phyloP scores from a whole-genome alignment of 805 yeast species.

The Saccharomycopsis sp. region DNA sequence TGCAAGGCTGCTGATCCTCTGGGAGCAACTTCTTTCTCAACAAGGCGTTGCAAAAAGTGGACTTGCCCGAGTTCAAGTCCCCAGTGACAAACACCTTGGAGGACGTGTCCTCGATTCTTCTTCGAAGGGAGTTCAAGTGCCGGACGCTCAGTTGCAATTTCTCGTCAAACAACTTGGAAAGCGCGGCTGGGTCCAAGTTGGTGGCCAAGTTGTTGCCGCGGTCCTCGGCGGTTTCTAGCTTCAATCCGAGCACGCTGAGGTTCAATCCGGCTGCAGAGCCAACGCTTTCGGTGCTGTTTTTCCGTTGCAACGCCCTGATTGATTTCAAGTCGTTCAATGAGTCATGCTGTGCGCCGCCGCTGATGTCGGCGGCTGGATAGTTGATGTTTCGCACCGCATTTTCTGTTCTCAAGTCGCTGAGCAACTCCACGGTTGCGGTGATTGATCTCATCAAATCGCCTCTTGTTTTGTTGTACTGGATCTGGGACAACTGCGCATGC shows the following conservation, averaged over 20 bases:
- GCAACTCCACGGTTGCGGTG: constrained; percentile 40
- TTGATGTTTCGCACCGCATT: constrained; percentile 53
- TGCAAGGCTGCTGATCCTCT: constrained; percentile 96
- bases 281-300: constrained; percentile 33
- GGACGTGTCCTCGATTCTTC: constrained; percentile 80
- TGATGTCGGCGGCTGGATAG: constrained; percentile 42
- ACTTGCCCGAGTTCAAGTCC: constrained; percentile 92
- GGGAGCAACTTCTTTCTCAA: constrained; percentile 73
- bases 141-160: constrained; percentile 55
- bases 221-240: constrained; percentile 42
- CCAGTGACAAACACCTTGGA: constrained; percentile 96
- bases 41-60: constrained; percentile 89
- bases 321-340: constrained; percentile 25
- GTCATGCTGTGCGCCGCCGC: constrained; percentile 23
- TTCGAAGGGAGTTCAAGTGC: constrained; percentile 64
- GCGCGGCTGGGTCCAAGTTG: constrained; percentile 55
- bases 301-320: constrained; percentile 21
- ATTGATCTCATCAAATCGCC: constrained; percentile 56
- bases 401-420: constrained; percentile 45
- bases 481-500: constrained; percentile 54
- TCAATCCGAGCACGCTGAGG: constrained; percentile 54
- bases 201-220: constrained; percentile 37
- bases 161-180: constrained; percentile 60
- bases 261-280: too few relatives aligned
- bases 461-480: constrained; percentile 68